Evolutionary conservation across 345 rosid species (phyloP).

Genomic region (Clarkia xantiana): DNA sequence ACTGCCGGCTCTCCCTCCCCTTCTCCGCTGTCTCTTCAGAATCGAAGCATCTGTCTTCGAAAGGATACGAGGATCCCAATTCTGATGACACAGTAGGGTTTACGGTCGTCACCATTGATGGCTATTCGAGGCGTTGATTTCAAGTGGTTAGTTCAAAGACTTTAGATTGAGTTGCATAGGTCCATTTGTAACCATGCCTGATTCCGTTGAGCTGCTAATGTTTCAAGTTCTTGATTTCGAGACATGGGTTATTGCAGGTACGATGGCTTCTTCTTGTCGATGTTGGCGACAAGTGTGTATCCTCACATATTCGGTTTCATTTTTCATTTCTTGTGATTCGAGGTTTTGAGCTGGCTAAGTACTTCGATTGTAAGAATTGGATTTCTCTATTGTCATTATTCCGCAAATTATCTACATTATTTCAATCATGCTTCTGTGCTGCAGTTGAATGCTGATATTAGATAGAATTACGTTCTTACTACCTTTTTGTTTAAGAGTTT

Average conservation of each 20-base stretch:
- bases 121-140: conserved; percentile 84
- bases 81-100: conserved; percentile 11
- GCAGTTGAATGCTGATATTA: no score
- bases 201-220: conserved; percentile 4
- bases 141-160: conserved; percentile 63
- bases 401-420: no score
- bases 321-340: background rate
- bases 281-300: conserved; percentile 99
- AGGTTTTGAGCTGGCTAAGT: background rate
- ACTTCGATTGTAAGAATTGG: no score
- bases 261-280: conserved; percentile 98
- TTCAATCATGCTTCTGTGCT: no score
- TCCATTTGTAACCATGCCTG: no score
- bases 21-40: background rate
- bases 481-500: no score
- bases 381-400: no score
- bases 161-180: no score
- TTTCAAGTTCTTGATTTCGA: background rate
- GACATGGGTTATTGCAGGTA: conserved; percentile 43
- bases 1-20: no score
- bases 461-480: no score
- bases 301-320: conserved; percentile 27
- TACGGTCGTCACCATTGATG: conserved; percentile 20
- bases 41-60: background rate
- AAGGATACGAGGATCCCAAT: background rate